Evolutionary conservation across 1,139 yeast species (phyloP).

Genomic region (Candida labiduridarum): DNA sequence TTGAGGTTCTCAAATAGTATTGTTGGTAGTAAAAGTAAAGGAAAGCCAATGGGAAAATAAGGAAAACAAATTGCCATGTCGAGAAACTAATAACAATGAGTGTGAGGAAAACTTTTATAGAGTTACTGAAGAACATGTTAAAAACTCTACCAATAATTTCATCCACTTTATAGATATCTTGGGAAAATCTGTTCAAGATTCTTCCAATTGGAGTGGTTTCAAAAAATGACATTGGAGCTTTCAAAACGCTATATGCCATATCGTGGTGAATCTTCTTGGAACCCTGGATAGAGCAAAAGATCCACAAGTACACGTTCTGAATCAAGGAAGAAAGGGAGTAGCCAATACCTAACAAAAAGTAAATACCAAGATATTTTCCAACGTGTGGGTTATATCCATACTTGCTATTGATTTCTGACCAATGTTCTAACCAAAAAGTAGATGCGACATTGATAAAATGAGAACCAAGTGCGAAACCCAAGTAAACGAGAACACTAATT

Average conservation of each 20-base stretch:
- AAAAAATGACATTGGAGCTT: constrained; percentile 96
- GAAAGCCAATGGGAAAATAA: constrained; percentile 69
- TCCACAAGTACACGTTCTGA: constrained; percentile 77
- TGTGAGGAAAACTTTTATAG: constrained; percentile 77
- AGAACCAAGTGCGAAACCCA: constrained; percentile 52
- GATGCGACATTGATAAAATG: constrained; percentile 58
- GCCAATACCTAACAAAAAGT: constrained; percentile 72
- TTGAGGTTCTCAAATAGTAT: constrained; percentile 84
- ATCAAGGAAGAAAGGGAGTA: constrained; percentile 60
- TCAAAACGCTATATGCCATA: constrained; percentile 79
- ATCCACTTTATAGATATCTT: constrained; percentile 90
- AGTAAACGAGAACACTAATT: constrained; percentile 59
- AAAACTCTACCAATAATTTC: constrained; percentile 85
- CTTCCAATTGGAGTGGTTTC: constrained; percentile 98
- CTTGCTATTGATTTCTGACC: constrained; percentile 88
- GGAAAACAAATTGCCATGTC: constrained; percentile 82
- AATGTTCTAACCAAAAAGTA: constrained; percentile 91
- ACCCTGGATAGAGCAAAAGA: constrained; percentile 82
- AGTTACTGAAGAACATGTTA: constrained; percentile 75
- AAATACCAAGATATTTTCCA: constrained; percentile 69
- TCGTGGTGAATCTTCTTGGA: constrained; percentile 74
- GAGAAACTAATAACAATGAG: constrained; percentile 80
- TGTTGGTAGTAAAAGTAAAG: constrained; percentile 85
- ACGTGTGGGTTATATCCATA: constrained; percentile 74
- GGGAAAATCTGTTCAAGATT: constrained; percentile 89